Percentiles rank a stretch among this genome's conserved stretches.
phyloP scores from a whole-genome alignment of 768 basidiomycete genomes.

The Kwoniella bestiolae region DNA sequence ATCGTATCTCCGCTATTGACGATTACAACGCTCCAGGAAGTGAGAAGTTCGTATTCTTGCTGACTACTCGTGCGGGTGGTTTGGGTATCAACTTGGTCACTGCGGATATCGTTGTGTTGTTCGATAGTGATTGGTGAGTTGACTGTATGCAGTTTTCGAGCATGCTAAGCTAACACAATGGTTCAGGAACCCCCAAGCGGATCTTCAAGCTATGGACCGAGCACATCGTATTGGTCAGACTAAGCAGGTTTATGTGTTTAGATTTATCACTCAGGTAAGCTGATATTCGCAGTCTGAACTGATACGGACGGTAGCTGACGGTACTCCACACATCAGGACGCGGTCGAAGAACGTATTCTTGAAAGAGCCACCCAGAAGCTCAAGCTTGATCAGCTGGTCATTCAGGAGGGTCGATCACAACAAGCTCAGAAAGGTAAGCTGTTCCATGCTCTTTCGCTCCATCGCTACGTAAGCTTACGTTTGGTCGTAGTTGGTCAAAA shows the following conservation, averaged over 20 bases:
- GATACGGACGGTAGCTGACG: conserved; percentile 5
- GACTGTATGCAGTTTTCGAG: not conserved
- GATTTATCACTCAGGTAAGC: conserved; percentile 82
- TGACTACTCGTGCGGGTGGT: conserved; percentile 95
- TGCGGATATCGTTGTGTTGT: conserved; percentile 92
- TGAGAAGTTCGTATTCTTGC: conserved; percentile 94
- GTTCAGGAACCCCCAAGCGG: conserved; percentile 93
- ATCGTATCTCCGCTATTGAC: conserved; percentile 92
- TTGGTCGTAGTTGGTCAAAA: conserved; percentile 65
- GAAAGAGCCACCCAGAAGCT: conserved; percentile 95
- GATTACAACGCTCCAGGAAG: conserved; percentile 94
- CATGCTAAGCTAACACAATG: not conserved
- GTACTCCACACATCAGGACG: conserved; percentile 61
- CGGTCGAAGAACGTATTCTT: conserved; percentile 92
- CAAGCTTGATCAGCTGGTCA: conserved; percentile 91
- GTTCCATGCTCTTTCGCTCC: not conserved
- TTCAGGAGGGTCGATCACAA: conserved; percentile 89
- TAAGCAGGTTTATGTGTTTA: conserved; percentile 94
- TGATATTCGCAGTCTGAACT: not conserved
- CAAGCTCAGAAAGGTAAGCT: conserved; percentile 68
- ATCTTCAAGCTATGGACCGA: conserved; percentile 98
- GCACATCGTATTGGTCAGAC: conserved; percentile 96
- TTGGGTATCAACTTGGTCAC: conserved; percentile 94
- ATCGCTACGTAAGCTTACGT: conserved; percentile 13
- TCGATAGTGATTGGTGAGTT: conserved; percentile 90